Evolutionary conservation across 1,139 yeast genomes (phyloP).

Genomic region (Zhuliangozyma parablackwelliae): DNA sequence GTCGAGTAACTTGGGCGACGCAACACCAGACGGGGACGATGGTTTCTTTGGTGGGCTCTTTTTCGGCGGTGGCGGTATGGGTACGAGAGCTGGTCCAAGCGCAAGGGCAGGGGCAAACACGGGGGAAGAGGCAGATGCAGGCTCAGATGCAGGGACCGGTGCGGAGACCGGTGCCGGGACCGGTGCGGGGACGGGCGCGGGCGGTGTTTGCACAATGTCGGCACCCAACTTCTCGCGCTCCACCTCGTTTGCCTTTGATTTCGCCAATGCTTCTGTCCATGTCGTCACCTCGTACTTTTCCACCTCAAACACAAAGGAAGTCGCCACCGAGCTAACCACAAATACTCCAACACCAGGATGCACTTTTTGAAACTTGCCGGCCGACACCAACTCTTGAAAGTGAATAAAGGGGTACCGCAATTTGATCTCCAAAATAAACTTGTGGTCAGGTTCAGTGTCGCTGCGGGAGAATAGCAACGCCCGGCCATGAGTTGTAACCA

Average conservation of each 20-base stretch:
- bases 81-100: too few relatives aligned
- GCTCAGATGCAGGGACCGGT: slow-evolving; percentile 3
- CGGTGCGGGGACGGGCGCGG: not conserved
- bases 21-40: slow-evolving; percentile 1
- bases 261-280: slow-evolving; percentile 57
- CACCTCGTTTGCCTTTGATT: slow-evolving; percentile 41
- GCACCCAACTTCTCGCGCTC: slow-evolving; percentile 36
- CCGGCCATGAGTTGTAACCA: slow-evolving; percentile 56
- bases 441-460: slow-evolving; percentile 27
- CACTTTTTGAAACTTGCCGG: slow-evolving; percentile 26
- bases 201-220: not conserved
- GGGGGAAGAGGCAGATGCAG: not conserved
- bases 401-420: slow-evolving; percentile 45
- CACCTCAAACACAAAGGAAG: slow-evolving; percentile 55
- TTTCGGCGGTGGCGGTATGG: too few relatives aligned
- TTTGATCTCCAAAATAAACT: slow-evolving; percentile 46
- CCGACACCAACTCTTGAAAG: slow-evolving; percentile 49
- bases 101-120: too few relatives aligned
- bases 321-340: slow-evolving; percentile 46
- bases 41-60: too few relatives aligned
- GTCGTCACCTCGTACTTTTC: slow-evolving; percentile 47
- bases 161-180: not conserved
- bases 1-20: slow-evolving; percentile 23
- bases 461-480: slow-evolving; percentile 44
- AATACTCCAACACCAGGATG: slow-evolving; percentile 45